Percentiles rank a stretch among this genome's conserved stretches.
These are phyloP conservation scores for Pterocarpus santalinus DNA, from an alignment of 306 rosid genomes.

Conservation along the genomic window DNA sequence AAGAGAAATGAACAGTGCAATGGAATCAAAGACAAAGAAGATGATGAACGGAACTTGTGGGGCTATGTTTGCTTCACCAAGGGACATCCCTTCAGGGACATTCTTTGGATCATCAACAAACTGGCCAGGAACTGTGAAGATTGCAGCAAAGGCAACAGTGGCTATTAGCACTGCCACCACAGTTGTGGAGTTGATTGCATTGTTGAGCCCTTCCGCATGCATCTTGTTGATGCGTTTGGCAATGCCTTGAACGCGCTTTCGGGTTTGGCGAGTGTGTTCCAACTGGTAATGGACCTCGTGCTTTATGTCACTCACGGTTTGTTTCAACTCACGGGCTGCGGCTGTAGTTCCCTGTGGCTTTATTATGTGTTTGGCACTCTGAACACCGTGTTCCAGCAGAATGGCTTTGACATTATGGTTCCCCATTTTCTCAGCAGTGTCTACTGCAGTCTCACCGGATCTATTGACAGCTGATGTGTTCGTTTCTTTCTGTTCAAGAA, in stretches of 20 bases:
- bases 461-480: constrained; percentile 64
- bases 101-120: constrained; percentile 67
- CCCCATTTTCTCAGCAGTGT: constrained; percentile 89
- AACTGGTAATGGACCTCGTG: constrained; percentile 93
- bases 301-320: constrained; percentile 93
- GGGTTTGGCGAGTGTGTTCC: constrained; percentile 93
- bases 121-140: constrained; percentile 94
- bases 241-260: constrained; percentile 94
- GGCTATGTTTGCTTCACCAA: constrained; percentile 93
- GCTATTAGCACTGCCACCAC: constrained; percentile 98
- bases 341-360: constrained; percentile 59
- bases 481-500: constrained; percentile 64
- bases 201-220: constrained; percentile 93
- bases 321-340: constrained; percentile 87
- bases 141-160: constrained; percentile 95
- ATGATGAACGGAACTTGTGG: constrained; percentile 67
- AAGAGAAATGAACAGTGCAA: constrained; percentile 91
- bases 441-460: constrained; percentile 82
- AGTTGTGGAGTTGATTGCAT: constrained; percentile 93
- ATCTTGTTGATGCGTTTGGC: constrained; percentile 96
- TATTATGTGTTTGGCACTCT: constrained; percentile 71
- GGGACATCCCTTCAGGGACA: constrained; percentile 64
- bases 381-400: constrained; percentile 74
- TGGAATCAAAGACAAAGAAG: constrained; percentile 83
- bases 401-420: constrained; percentile 57